Conservation (phyloP, 2,329 filamentous ascomycete genomes). For the Botrytis sinoallii region DNA sequence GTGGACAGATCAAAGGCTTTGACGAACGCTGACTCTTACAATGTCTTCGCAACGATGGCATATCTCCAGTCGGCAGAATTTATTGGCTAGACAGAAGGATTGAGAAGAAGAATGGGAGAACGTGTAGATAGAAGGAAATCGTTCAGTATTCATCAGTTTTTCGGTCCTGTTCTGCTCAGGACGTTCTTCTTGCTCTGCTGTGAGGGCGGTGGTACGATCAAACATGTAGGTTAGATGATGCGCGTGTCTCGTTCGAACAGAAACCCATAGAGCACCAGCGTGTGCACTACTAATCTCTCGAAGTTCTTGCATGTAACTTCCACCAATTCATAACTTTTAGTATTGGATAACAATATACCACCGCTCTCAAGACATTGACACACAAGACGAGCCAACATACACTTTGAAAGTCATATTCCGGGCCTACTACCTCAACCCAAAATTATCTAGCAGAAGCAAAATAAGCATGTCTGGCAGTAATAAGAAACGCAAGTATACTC, state of each 20-base stretch:
- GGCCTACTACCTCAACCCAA: not conserved
- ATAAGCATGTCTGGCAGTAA: not conserved
- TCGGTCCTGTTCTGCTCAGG: not conserved
- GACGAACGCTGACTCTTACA: constrained; percentile 11
- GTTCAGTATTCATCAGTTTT: not conserved
- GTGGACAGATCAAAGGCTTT: constrained; percentile 14
- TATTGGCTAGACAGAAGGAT: not conserved
- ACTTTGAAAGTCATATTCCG: not conserved
- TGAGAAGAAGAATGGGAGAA: not conserved
- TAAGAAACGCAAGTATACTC: not conserved
- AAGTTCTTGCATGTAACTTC: not conserved
- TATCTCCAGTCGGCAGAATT: constrained; percentile 10
- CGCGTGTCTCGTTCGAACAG: not conserved
- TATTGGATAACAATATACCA: not conserved
- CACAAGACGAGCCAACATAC: not conserved
- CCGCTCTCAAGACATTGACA: not conserved
- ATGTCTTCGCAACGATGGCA: constrained; percentile 17
- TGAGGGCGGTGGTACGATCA: not conserved
- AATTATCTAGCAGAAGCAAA: not conserved
- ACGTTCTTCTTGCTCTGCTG: not conserved
- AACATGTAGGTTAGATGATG: not conserved
- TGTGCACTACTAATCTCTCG: not conserved
- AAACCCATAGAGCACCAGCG: not conserved
- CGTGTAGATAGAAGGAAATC: not conserved
- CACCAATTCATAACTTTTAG: not conserved